Conservation (phyloP, 768 basidiomycete genomes). For the Crassisporium funariophilum region DNA sequence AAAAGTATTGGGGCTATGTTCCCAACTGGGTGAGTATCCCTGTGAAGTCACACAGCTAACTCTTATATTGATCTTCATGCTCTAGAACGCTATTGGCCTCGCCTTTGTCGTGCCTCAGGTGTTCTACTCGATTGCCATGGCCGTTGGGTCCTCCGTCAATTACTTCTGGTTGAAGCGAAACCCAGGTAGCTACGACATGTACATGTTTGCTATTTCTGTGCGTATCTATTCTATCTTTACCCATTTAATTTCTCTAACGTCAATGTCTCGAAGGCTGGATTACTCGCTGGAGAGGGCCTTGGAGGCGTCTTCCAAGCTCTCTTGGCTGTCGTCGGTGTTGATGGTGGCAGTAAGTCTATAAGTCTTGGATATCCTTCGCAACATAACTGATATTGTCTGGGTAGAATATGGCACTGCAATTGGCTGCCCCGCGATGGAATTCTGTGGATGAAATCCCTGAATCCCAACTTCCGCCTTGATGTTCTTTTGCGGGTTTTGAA, state of each 20-base stretch:
- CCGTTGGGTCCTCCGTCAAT: constrained; percentile 47
- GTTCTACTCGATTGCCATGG: constrained; percentile 55
- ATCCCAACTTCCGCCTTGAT: too few species aligned
- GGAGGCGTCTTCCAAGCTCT: constrained; percentile 62
- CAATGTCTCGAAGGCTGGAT: constrained; percentile 36
- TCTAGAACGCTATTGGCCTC: constrained; percentile 50
- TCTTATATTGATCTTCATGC: too few species aligned
- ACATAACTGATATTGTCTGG: background rate
- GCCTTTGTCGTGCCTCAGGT: constrained; percentile 56
- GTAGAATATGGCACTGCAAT: constrained; percentile 50
- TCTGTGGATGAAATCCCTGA: constrained; percentile 44
- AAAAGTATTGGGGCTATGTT: constrained; percentile 49
- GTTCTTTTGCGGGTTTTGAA: too few species aligned
- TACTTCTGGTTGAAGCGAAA: constrained; percentile 49
- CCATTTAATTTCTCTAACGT: too few species aligned
- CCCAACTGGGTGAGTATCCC: constrained; percentile 48
- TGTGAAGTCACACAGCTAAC: background rate
- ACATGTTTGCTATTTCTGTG: constrained; percentile 57
- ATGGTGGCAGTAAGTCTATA: constrained; percentile 43
- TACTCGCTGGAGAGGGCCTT: constrained; percentile 61
- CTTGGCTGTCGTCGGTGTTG: constrained; percentile 53
- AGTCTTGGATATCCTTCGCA: background rate
- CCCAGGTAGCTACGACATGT: constrained; percentile 52
- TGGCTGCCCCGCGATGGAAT: constrained; percentile 54
- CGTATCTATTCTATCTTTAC: too few species aligned